A percentile compares a stretch with the other conserved stretches of the same genome.
Evolutionary conservation across 2,329 filamentous ascomycete species (phyloP).

Genomic region (Epichloe festucae): DNA sequence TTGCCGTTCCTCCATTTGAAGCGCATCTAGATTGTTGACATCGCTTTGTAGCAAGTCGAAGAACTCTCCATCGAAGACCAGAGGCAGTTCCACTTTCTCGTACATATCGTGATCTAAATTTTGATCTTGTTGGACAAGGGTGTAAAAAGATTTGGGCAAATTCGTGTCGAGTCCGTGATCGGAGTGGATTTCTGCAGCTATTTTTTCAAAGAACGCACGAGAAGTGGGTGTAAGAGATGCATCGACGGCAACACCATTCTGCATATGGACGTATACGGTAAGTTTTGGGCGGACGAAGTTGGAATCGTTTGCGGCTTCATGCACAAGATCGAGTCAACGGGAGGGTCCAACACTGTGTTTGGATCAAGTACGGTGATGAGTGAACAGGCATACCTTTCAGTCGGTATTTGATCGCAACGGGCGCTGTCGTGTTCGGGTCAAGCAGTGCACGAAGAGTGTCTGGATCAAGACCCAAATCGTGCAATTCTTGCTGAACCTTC

Average conservation of each 20-base stretch:
- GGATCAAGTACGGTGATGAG: background rate
- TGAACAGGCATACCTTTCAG: conserved; percentile 30
- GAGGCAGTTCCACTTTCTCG: conserved; percentile 53
- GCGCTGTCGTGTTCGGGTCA: conserved; percentile 32
- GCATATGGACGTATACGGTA: conserved; percentile 54
- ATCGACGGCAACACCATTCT: conserved; percentile 54
- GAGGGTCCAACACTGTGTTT: background rate
- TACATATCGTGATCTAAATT: conserved; percentile 7
- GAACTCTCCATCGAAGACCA: conserved; percentile 68
- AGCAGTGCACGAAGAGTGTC: conserved; percentile 56
- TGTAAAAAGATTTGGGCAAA: background rate
- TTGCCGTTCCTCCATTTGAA: conserved; percentile 54
- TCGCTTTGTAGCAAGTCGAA: conserved; percentile 64
- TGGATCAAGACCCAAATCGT: conserved; percentile 56
- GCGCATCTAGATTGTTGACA: conserved; percentile 51
- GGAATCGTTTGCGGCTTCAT: conserved; percentile 24
- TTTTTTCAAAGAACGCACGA: conserved; percentile 46
- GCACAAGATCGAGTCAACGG: background rate
- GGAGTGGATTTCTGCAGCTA: conserved; percentile 33
- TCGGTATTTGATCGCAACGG: conserved; percentile 39
- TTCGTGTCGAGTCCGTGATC: conserved; percentile 2
- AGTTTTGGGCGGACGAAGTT: conserved; percentile 51
- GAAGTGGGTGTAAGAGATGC: conserved; percentile 55
- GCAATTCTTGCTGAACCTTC: conserved; percentile 59
- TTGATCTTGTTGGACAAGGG: background rate